These are phyloP conservation scores for Paecilomyces dactylethromorphus DNA, from an alignment of 2,329 filamentous ascomycete species.

Conservation along the genomic window DNA sequence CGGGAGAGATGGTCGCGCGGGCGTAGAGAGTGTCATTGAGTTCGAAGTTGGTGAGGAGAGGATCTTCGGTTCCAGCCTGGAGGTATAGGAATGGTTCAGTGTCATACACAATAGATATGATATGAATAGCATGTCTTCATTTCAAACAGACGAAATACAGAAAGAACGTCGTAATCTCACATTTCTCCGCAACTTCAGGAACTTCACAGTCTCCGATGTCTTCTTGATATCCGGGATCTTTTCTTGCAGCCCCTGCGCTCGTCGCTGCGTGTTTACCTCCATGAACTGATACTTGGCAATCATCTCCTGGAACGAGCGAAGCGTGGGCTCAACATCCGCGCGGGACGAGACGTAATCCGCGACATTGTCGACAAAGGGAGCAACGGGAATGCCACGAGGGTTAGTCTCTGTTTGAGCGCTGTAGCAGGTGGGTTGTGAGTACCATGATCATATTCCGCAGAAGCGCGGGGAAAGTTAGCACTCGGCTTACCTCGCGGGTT, in stretches of 20 bases:
- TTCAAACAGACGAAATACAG: not conserved
- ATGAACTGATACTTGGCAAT: conserved; percentile 98
- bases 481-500: conserved; percentile 17
- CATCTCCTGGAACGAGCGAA: conserved; percentile 42
- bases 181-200: conserved; percentile 70
- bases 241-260: conserved; percentile 74
- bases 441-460: not conserved
- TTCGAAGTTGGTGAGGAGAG: conserved; percentile 85
- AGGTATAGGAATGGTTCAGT: conserved; percentile 31
- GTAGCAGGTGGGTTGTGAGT: not conserved
- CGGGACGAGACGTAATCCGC: conserved; percentile 40
- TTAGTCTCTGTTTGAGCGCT: conserved; percentile 27
- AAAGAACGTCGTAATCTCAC: not conserved
- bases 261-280: conserved; percentile 85
- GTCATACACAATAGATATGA: not conserved
- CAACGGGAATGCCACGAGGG: conserved; percentile 40
- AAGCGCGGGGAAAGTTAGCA: not conserved
- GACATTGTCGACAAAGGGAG: conserved; percentile 43
- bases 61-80: not conserved
- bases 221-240: conserved; percentile 98
- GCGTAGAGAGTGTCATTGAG: conserved; percentile 94
- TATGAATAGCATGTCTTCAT: not conserved
- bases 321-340: conserved; percentile 40
- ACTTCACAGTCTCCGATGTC: conserved; percentile 84
- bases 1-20: conserved; percentile 73